Base-by-base conservation (phyloP, 2,329 filamentous ascomycete genomes). In the Chaetomium globosum region DNA sequence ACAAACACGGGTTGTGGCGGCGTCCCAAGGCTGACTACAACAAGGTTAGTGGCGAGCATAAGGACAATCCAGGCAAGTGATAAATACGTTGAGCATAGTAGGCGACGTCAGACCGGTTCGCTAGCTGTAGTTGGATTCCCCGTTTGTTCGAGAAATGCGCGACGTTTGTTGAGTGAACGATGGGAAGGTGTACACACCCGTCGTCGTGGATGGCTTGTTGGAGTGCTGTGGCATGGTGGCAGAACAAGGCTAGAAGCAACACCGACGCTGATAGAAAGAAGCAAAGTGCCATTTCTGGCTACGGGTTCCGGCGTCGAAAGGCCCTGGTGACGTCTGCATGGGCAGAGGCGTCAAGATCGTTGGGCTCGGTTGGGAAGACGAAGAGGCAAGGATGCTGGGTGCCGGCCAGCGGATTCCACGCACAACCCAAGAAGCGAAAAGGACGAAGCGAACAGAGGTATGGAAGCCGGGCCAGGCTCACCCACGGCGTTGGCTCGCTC, bases 1-100 rank as follows among this genome's bases (percentile, higher is more conserved):
- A 85, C 82, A 63, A 78, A 83, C 59, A 86, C 80, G 1, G 78
- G 71, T 68, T 87, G 84, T 1, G 80, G 75, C 16, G 85, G 85
- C 3, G 80, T 85, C 55, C 85, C 85, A 57, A 87, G 81, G 65
- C 78, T 77, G 68, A 85, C 78, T 80, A 66, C 16, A 51, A 12
- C 13, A 21, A 43, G 63, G 74, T 73, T 73, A 70, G 69, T 48
- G 49, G 33, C 13, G 31, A 59, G 31, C 33, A 48, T 30, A 39
- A 46, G 28, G 16, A 53, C 23, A 63, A 54, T 8, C 19, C 1
- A 36, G 66, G 61, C 12, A 49, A 53, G 69, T 63, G 8, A n/a
- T 48, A 73, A 74, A 67, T 74, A 83, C 81, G 74, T 68, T 80
- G 75, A 5, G 80, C 81, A 69, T 84, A 85, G 72, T 85, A 85